Conservation (phyloP, 1,284 basidiomycete species). For the Trametes polyzona region DNA sequence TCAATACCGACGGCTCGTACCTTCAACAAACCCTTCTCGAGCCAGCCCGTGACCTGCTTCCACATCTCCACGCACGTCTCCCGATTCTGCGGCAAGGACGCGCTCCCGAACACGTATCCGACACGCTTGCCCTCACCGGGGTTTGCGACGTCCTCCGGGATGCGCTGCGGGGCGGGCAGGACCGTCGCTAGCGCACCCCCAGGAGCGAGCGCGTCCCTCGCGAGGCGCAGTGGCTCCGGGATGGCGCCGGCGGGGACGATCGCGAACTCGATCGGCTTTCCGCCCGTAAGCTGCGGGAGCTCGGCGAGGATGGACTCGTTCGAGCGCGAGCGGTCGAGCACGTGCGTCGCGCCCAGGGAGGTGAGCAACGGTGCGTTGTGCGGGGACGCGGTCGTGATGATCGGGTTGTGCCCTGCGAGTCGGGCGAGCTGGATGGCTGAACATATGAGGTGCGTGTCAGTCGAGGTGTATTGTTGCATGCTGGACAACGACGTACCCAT, state of each 20-base stretch:
- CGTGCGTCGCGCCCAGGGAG: constrained; percentile 37
- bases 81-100: neutral
- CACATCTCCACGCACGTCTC: neutral
- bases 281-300: constrained; percentile 11
- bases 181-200: constrained; percentile 38
- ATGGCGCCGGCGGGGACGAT: constrained; percentile 33
- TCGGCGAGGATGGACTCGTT: constrained; percentile 10
- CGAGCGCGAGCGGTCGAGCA: constrained; percentile 29
- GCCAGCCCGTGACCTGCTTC: constrained; percentile 2
- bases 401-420: constrained; percentile 33
- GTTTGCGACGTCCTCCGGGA: constrained; percentile 9
- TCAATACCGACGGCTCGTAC: neutral
- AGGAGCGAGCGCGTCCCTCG: constrained; percentile 32
- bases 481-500: constrained; percentile 31
- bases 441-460: too few species aligned
- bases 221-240: constrained; percentile 29
- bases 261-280: constrained; percentile 15
- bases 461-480: neutral
- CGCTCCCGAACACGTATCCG: neutral
- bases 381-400: constrained; percentile 26
- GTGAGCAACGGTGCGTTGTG: constrained; percentile 34
- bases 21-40: constrained; percentile 6
- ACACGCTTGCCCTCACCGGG: constrained; percentile 4
- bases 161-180: constrained; percentile 4
- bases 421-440: constrained; percentile 38